Evolutionary conservation across 306 rosid genomes (phyloP).

Genomic region (Vigna reflexopilosa): DNA sequence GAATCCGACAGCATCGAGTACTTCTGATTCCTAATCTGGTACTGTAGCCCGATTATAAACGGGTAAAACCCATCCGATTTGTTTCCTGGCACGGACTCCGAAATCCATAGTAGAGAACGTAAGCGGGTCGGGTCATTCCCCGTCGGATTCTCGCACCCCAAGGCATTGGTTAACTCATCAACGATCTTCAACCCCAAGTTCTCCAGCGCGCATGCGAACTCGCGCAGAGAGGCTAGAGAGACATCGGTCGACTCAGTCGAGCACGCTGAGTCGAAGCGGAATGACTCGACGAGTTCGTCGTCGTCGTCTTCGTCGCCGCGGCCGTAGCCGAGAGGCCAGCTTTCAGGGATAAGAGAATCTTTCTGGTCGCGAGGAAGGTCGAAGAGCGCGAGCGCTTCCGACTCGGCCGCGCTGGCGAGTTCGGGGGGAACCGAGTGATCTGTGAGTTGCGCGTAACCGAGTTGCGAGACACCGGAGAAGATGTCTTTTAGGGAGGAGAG

Average conservation of each 20-base stretch:
- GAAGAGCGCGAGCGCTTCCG: constrained; percentile 69
- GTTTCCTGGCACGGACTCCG: constrained; percentile 45
- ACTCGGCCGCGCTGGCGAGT: constrained; percentile 81
- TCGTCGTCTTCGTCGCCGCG: constrained; percentile 47
- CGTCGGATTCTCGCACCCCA: constrained; percentile 62
- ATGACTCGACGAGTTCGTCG: constrained; percentile 58
- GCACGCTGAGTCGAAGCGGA: constrained; percentile 62
- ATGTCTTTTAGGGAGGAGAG: constrained; percentile 50
- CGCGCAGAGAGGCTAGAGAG: constrained; percentile 44
- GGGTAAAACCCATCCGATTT: constrained; percentile 75
- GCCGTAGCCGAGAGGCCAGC: constrained; percentile 83
- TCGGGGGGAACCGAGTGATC: constrained; percentile 58
- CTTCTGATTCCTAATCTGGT: constrained; percentile 69
- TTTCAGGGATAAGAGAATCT: constrained; percentile 53
- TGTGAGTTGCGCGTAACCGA: constrained; percentile 79
- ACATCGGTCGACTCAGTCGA: constrained; percentile 53
- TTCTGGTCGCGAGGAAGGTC: constrained; percentile 58
- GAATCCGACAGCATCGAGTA: constrained; percentile 71
- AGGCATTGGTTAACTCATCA: constrained; percentile 51
- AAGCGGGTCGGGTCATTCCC: constrained; percentile 53
- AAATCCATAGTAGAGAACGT: constrained; percentile 65
- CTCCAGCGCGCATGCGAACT: constrained; percentile 65
- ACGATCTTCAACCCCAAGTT: constrained; percentile 66
- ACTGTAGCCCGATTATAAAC: constrained; percentile 70
- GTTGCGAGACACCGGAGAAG: constrained; percentile 55